These are phyloP conservation scores for Cryptosporidium bovis DNA, from an alignment of 169 alveolate species.

Conservation along the genomic window DNA sequence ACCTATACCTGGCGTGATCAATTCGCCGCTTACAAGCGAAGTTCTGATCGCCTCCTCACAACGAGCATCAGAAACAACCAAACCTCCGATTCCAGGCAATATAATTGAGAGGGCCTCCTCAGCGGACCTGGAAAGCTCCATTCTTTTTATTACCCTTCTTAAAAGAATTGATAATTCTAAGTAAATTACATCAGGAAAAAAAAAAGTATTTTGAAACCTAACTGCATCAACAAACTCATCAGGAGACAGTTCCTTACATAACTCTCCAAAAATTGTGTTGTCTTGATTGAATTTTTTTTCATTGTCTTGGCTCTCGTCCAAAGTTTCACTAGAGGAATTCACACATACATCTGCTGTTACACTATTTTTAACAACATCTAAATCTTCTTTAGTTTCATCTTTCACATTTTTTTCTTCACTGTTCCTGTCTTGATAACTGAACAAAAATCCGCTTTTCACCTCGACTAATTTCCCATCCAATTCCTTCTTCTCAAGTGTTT, in stretches of 20 bases:
- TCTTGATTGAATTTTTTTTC: background rate
- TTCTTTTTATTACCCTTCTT: conserved; percentile 49
- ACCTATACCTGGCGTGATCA: conserved; percentile 28
- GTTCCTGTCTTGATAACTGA: background rate
- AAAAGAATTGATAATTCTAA: conserved; percentile 12
- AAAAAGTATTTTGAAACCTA: conserved; percentile 60
- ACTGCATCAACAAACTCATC: conserved; percentile 36
- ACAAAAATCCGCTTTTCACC: conserved; percentile 1
- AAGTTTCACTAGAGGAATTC: background rate
- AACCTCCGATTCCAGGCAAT: conserved; percentile 68
- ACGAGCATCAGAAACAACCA: conserved; percentile 44
- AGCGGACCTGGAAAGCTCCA: conserved; percentile 46
- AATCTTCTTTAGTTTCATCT: too few relatives aligned
- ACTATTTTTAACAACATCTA: background rate
- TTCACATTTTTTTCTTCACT: too few relatives aligned
- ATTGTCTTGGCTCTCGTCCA: too few relatives aligned
- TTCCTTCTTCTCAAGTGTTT: conserved; percentile 15
- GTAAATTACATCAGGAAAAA: conserved; percentile 64
- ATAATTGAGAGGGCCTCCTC: conserved; percentile 48
- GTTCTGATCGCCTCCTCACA: conserved; percentile 49
- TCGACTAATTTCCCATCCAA: background rate
- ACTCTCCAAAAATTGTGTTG: background rate
- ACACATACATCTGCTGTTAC: background rate
- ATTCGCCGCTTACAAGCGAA: conserved; percentile 35
- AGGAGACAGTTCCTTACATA: conserved; percentile 25